These are phyloP conservation scores for Penicillium bovifimosum DNA, from an alignment of 495 filamentous ascomycete species.

Conservation along the genomic window DNA sequence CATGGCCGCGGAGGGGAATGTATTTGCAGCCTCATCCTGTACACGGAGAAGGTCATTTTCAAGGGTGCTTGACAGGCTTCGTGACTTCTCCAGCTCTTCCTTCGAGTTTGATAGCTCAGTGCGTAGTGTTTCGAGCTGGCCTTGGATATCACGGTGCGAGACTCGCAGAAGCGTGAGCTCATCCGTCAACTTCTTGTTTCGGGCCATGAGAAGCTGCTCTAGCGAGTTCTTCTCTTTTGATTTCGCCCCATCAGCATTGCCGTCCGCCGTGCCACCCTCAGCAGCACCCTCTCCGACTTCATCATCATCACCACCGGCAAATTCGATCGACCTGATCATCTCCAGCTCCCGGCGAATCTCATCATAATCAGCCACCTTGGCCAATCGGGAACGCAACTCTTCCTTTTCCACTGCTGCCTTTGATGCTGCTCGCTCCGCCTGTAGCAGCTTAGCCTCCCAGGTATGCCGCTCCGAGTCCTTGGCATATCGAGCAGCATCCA, in stretches of 20 bases:
- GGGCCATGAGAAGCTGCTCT: slow-evolving; percentile 82
- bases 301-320: slow-evolving; percentile 83
- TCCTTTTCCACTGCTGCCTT: slow-evolving; percentile 68
- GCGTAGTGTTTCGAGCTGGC: slow-evolving; percentile 70
- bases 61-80: slow-evolving; percentile 77
- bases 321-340: slow-evolving; percentile 94
- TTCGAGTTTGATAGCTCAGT: slow-evolving; percentile 80
- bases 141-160: slow-evolving; percentile 87
- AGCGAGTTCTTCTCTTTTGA: slow-evolving; percentile 69
- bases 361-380: slow-evolving; percentile 90
- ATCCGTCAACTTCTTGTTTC: slow-evolving; percentile 93
- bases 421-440: slow-evolving; percentile 37
- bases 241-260: slow-evolving; percentile 48
- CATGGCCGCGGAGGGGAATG: slow-evolving; percentile 77
- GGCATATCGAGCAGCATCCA: slow-evolving; percentile 77
- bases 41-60: slow-evolving; percentile 87
- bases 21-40: slow-evolving; percentile 76
- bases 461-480: slow-evolving; percentile 70
- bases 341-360: slow-evolving; percentile 94
- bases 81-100: slow-evolving; percentile 77
- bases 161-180: slow-evolving; percentile 90
- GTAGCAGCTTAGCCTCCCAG: slow-evolving; percentile 61
- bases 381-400: slow-evolving; percentile 67
- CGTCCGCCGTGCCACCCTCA: slow-evolving; percentile 26
- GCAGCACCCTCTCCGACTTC: slow-evolving; percentile 48